Percentiles rank a stretch among this genome's conserved stretches.
phyloP scores from a whole-genome alignment of 345 rosid genomes.

The Eucalyptus pumila region DNA sequence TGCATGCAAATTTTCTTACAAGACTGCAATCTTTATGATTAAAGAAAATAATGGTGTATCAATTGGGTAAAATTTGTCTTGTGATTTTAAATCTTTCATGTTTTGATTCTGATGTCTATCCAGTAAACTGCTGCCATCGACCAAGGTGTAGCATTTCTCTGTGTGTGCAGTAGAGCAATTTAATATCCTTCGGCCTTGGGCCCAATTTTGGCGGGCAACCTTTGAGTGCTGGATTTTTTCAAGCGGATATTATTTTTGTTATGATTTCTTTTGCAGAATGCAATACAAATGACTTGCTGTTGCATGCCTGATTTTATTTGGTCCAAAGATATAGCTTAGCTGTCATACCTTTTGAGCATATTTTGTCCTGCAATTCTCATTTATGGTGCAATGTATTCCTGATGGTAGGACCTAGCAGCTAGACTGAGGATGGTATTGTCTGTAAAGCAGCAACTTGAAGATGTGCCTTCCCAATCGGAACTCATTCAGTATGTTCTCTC shows the following conservation, averaged over 20 bases:
- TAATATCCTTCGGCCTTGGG: background rate
- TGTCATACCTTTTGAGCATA: background rate
- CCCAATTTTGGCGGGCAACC: background rate
- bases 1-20: background rate
- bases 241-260: background rate
- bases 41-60: background rate
- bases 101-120: background rate
- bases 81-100: background rate
- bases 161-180: background rate
- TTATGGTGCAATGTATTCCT: background rate
- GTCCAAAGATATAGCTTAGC: background rate
- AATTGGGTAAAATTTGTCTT: background rate
- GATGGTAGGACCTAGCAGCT: conserved; percentile 55
- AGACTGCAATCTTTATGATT: background rate
- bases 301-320: background rate
- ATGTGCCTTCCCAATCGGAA: conserved; percentile 64
- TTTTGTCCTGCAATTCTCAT: background rate
- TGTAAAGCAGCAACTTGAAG: conserved; percentile 51
- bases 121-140: background rate
- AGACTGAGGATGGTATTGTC: conserved; percentile 40
- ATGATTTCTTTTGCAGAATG: background rate
- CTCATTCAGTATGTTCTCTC: conserved; percentile 61
- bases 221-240: background rate
- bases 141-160: background rate
- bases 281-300: background rate